Evolutionary conservation across 148 eudicot species (phyloP).

Genomic region (Rhododendron ovatum): DNA sequence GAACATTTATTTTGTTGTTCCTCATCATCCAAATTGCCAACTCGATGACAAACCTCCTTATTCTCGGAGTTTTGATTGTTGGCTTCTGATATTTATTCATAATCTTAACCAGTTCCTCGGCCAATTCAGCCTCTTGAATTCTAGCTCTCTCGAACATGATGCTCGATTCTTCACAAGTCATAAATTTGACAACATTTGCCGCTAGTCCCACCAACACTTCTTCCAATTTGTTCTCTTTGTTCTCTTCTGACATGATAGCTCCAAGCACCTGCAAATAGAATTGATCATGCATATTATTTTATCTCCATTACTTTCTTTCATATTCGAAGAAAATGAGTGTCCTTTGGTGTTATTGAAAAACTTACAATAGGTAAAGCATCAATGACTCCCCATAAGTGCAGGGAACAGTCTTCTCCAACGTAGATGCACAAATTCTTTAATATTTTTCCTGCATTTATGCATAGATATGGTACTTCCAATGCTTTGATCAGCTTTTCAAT

Average conservation of each 20-base stretch:
- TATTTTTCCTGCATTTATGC: slow-evolving; percentile 63
- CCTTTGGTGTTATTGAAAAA: neutral
- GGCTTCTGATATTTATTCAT: slow-evolving; percentile 56
- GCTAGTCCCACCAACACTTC: slow-evolving; percentile 62
- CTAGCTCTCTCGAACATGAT: slow-evolving; percentile 36
- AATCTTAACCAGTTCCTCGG: slow-evolving; percentile 44
- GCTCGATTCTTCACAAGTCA: slow-evolving; percentile 47
- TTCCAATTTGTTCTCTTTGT: slow-evolving; percentile 44
- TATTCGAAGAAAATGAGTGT: neutral
- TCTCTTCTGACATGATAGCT: slow-evolving; percentile 54
- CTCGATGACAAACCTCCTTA: slow-evolving; percentile 81
- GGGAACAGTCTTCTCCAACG: slow-evolving; percentile 43
- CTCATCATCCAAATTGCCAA: slow-evolving; percentile 86
- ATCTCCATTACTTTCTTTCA: neutral
- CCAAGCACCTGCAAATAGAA: slow-evolving; percentile 56
- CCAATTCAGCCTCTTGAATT: slow-evolving; percentile 46
- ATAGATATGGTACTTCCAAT: slow-evolving; percentile 46
- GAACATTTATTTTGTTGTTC: slow-evolving; percentile 31
- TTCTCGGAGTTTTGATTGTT: slow-evolving; percentile 51
- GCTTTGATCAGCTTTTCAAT: slow-evolving; percentile 40
- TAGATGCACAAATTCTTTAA: slow-evolving; percentile 66
- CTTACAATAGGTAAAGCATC: slow-evolving; percentile 66
- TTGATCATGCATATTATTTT: neutral
- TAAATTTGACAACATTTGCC: slow-evolving; percentile 58
- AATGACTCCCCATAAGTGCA: slow-evolving; percentile 36